Conservation (phyloP, 768 basidiomycete species). For the Mycena vitilis region DNA sequence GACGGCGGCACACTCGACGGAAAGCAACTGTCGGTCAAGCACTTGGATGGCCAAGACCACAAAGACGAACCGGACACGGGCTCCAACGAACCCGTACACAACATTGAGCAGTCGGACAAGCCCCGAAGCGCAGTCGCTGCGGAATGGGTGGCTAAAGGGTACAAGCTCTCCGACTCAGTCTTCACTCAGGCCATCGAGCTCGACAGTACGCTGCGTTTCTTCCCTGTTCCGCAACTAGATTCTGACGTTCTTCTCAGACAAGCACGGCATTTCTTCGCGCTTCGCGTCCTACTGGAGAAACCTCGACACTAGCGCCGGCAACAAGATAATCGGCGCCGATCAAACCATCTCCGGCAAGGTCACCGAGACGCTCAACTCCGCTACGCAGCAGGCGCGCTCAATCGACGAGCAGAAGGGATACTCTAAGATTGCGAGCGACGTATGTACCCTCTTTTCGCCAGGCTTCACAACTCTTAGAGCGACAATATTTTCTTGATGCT, state of each 20-base stretch:
- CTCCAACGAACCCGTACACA: slow-evolving; percentile 42
- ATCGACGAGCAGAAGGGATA: slow-evolving; percentile 88
- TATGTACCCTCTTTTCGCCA: slow-evolving; percentile 43
- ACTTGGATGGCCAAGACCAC: slow-evolving; percentile 67
- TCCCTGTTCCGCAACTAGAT: background rate
- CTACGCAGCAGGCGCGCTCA: slow-evolving; percentile 74
- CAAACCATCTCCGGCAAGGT: slow-evolving; percentile 84
- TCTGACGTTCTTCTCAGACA: slow-evolving; percentile 52
- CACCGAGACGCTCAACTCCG: slow-evolving; percentile 70
- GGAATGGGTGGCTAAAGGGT: slow-evolving; percentile 94
- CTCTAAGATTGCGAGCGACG: slow-evolving; percentile 75
- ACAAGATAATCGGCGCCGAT: slow-evolving; percentile 79
- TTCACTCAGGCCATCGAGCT: slow-evolving; percentile 84
- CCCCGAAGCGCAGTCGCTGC: slow-evolving; percentile 90
- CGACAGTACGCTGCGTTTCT: slow-evolving; percentile 60
- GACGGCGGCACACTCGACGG: slow-evolving; percentile 85
- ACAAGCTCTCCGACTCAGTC: slow-evolving; percentile 81
- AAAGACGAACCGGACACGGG: slow-evolving; percentile 60
- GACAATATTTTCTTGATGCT: background rate
- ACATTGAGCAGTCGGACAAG: slow-evolving; percentile 89
- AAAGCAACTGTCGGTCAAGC: slow-evolving; percentile 70
- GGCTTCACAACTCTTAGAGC: background rate
- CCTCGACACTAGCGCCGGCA: slow-evolving; percentile 78
- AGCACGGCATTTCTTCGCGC: slow-evolving; percentile 88
- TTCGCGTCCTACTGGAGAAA: slow-evolving; percentile 85